phyloP scores from a whole-genome alignment of 106 monocot genomes.

The Chionographis japonica region DNA sequence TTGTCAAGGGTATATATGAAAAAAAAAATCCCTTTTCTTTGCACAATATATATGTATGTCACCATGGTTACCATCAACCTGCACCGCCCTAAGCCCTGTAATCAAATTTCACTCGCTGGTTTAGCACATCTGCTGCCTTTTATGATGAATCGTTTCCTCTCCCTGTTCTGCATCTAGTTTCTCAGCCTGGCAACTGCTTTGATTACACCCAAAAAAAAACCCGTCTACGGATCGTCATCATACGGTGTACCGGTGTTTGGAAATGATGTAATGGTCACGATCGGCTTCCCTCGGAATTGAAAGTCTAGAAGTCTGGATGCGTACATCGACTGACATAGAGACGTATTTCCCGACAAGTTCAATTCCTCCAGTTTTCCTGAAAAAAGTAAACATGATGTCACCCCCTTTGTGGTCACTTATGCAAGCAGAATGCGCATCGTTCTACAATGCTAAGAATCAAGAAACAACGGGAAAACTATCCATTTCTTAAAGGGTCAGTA shows the following conservation, averaged over 20 bases:
- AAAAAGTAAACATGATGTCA: not conserved
- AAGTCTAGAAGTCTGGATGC: slow-evolving; percentile 22
- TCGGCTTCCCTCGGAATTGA: slow-evolving; percentile 31
- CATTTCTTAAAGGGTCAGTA: too few species aligned
- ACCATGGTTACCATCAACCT: too few species aligned
- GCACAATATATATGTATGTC: too few species aligned
- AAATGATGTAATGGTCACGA: slow-evolving; percentile 34
- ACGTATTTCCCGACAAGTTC: slow-evolving; percentile 43
- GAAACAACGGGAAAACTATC: too few species aligned
- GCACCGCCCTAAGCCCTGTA: too few species aligned
- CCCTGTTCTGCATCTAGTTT: slow-evolving; percentile 9
- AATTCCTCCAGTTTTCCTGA: slow-evolving; percentile 54
- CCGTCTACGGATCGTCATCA: slow-evolving; percentile 58
- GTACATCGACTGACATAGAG: slow-evolving; percentile 7
- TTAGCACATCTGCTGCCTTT: too few species aligned
- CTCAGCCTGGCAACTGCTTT: too few species aligned
- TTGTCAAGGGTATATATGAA: too few species aligned
- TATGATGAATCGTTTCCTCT: too few species aligned
- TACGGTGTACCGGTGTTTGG: slow-evolving; percentile 10
- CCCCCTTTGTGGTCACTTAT: not conserved
- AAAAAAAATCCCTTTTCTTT: too few species aligned
- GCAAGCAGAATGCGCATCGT: not conserved
- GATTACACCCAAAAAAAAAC: not conserved
- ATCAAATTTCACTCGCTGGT: too few species aligned
- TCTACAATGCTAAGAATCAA: not conserved